These are phyloP conservation scores for Papiliotrema laurentii DNA, from an alignment of 1,284 basidiomycete genomes.

Conservation along the genomic window DNA sequence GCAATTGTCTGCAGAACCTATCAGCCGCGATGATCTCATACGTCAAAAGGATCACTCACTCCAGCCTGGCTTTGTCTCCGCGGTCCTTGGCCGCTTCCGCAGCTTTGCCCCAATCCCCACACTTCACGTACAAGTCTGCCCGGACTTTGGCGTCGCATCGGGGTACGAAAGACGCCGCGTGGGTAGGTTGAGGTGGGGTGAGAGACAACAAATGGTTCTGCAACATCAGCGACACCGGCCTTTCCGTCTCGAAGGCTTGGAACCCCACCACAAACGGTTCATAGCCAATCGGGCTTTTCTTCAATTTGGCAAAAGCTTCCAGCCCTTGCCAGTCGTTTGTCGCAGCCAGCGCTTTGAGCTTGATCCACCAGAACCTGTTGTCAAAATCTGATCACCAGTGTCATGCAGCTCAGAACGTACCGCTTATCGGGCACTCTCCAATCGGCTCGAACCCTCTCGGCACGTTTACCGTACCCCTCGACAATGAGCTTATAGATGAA, in stretches of 20 bases:
- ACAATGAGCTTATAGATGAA: slow-evolving; percentile 71
- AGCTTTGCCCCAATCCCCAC: slow-evolving; percentile 81
- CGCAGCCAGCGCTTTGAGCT: slow-evolving; percentile 73
- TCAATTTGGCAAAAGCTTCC: slow-evolving; percentile 75
- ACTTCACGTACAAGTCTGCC: slow-evolving; percentile 78
- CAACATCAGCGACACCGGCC: slow-evolving; percentile 34
- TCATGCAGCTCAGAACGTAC: slow-evolving; percentile 46
- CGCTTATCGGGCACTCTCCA: slow-evolving; percentile 90
- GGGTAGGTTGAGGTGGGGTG: slow-evolving; percentile 53
- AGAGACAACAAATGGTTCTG: slow-evolving; percentile 42
- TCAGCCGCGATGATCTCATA: background rate
- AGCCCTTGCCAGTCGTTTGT: slow-evolving; percentile 76
- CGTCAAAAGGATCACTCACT: slow-evolving; percentile 55
- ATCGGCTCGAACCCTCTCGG: slow-evolving; percentile 77
- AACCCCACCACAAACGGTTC: slow-evolving; percentile 79
- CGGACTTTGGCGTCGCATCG: slow-evolving; percentile 77
- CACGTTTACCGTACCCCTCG: slow-evolving; percentile 74
- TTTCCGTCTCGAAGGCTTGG: slow-evolving; percentile 26
- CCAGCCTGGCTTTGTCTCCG: slow-evolving; percentile 70
- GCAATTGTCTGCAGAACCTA: slow-evolving; percentile 59
- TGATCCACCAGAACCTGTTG: slow-evolving; percentile 74
- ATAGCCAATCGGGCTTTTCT: slow-evolving; percentile 90
- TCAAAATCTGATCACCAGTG: background rate
- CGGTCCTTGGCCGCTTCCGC: slow-evolving; percentile 82
- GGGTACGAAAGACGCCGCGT: slow-evolving; percentile 69